Base-by-base conservation (phyloP, 148 eudicot species). In the Camellia sinensis region DNA sequence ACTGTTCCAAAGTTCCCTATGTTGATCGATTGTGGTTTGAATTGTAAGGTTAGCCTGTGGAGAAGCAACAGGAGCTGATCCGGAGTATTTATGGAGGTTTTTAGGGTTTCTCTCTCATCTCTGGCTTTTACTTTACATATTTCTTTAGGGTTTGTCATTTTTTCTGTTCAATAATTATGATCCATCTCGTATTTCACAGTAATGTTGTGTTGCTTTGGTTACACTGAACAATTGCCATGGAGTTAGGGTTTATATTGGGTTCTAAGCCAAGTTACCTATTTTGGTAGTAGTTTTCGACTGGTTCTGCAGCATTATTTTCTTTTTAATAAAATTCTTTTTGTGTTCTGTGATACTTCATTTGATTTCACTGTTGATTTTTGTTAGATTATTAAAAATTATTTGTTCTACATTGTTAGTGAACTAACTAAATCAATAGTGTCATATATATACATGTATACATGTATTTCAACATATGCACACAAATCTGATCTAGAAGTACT, bases 61-160 rank as follows among this genome's bases (percentile, higher is more conserved):
- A 93, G 84, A 90, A 91, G 89, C 95, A 93, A 70, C 95, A 90
- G 78, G 95, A 91, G 78, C 87, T 93, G 40, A 86, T 93, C 82
- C 91, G 93, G 54, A 88, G 84, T 65, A 77, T 93, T 6, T 93
- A 90, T 77, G 85, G 85, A 87, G 94, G 94, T 91, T 64, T 4
- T 41, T 0, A 6, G n/a, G 45, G 3, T 12, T 53, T 67, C 43
- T 43, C 15, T 45, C 45, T 73, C 40, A 40, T 68, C 52, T 62
- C 40, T 45, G 41, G n/a, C 48, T 5, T 53, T 40, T 0, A 19
- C 46, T 59, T 44, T 76, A 3, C 15, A 6, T 29, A 29, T 74
- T 74, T 53, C 37, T 13, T 21, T 64, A 19, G 41, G 67, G 2
- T 61, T n/a, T 61, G 19, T 3, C 65, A 17, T 17, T 17, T n/a